phyloP scores from a whole-genome alignment of 1,284 basidiomycete species.

The Ganoderma lucidum region DNA sequence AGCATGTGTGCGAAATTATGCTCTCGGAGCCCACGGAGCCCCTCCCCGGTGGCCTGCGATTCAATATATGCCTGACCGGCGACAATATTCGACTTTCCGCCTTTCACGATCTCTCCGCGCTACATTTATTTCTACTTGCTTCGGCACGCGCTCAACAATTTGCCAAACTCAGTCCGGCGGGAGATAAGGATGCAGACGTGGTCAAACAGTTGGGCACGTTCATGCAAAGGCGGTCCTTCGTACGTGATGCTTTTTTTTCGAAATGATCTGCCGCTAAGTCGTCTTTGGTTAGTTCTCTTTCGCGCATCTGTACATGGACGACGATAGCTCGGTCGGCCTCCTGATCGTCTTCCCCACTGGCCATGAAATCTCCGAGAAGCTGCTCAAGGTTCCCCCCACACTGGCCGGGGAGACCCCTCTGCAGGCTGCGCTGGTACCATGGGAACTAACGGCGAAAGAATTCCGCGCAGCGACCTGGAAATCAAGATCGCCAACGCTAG shows the following conservation, averaged over 20 bases:
- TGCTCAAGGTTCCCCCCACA: conserved; percentile 36
- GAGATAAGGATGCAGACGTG: conserved; percentile 47
- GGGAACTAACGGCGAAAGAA: conserved; percentile 45
- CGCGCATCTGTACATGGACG: conserved; percentile 51
- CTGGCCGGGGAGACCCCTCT: conserved; percentile 23
- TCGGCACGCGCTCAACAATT: conserved; percentile 60
- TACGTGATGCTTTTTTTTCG: conserved; percentile 30
- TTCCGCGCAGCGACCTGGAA: conserved; percentile 34
- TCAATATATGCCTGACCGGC: conserved; percentile 52
- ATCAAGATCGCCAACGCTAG: conserved; percentile 9
- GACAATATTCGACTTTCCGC: conserved; percentile 54
- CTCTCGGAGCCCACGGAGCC: conserved; percentile 55
- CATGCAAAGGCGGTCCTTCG: conserved; percentile 45
- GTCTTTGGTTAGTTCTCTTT: conserved; percentile 54
- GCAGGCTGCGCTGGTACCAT: conserved; percentile 54
- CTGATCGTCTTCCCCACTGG: conserved; percentile 50
- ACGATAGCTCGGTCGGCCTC: conserved; percentile 49
- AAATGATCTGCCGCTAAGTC: conserved; percentile 1
- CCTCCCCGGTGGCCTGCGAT: conserved; percentile 51
- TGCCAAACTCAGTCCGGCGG: conserved; percentile 52
- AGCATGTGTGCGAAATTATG: conserved; percentile 55
- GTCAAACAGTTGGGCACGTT: conserved; percentile 54
- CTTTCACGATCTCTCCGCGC: conserved; percentile 55
- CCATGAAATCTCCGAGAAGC: conserved; percentile 35
- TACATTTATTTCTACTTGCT: conserved; percentile 54